These are phyloP conservation scores for Fusarium floridanum DNA, from an alignment of 2,329 filamentous ascomycete genomes.

Conservation along the genomic window DNA sequence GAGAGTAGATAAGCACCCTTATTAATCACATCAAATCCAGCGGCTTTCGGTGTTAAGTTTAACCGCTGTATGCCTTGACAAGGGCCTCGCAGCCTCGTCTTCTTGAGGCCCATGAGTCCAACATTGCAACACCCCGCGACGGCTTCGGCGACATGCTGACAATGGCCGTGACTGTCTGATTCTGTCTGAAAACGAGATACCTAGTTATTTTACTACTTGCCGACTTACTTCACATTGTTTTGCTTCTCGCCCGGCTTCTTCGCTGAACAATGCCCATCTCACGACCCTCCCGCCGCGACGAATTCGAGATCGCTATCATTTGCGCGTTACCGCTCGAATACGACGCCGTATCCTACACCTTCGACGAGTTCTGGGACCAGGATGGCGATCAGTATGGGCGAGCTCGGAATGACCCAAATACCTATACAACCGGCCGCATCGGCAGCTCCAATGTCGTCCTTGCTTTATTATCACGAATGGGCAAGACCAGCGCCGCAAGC, in stretches of 20 bases:
- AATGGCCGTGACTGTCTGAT: neutral
- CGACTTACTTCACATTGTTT: neutral
- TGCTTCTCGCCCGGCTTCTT: neutral
- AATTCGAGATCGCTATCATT: conserved; percentile 18
- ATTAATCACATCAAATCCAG: neutral
- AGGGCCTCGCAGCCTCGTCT: neutral
- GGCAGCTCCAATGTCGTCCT: conserved; percentile 47
- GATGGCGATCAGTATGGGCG: conserved; percentile 29
- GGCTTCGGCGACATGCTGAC: neutral
- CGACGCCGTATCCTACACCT: conserved; percentile 39
- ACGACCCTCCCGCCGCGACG: neutral
- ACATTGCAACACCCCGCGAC: neutral
- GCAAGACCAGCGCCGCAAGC: conserved; percentile 45
- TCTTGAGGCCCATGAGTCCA: neutral
- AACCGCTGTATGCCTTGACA: neutral
- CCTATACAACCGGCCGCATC: conserved; percentile 48
- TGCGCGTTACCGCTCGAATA: conserved; percentile 47
- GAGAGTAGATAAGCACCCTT: neutral
- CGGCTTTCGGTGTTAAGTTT: neutral
- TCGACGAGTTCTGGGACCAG: conserved; percentile 38
- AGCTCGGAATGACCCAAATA: conserved; percentile 43
- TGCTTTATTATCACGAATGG: conserved; percentile 43
- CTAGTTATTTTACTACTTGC: too few relatives aligned
- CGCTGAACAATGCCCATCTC: neutral
- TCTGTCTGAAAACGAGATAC: neutral